Conservation (phyloP, 139 green algal species). For the Coccomyxa sp. region DNA sequence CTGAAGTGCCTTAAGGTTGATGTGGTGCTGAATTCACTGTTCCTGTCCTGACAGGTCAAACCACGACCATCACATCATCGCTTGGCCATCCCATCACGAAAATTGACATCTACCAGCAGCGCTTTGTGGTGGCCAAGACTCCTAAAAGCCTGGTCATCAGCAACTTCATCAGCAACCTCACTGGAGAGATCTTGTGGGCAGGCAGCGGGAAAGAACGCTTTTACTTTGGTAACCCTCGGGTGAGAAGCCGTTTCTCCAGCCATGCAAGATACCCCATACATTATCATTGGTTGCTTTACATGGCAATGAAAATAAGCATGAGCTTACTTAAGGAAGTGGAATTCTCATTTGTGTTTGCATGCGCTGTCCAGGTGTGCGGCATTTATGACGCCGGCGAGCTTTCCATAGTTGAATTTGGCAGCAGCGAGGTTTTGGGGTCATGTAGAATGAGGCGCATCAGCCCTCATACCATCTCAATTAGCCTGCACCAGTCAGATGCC, state of each 20-base stretch:
- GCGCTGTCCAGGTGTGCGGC: conserved; percentile 54
- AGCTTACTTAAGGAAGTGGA: not conserved
- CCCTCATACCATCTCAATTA: conserved; percentile 14
- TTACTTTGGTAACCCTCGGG: conserved; percentile 7
- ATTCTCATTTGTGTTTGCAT: not conserved
- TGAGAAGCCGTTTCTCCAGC: not conserved
- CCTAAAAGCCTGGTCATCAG: conserved; percentile 68
- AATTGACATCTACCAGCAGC: conserved; percentile 72
- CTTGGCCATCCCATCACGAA: conserved; percentile 55
- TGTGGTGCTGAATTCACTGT: not conserved
- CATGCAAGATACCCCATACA: not conserved
- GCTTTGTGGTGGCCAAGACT: conserved; percentile 67
- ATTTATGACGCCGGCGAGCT: conserved; percentile 71
- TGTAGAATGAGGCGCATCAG: conserved; percentile 75
- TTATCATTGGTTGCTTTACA: not conserved
- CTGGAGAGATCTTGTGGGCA: conserved; percentile 65
- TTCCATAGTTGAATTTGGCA: conserved; percentile 62
- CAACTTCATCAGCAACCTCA: conserved; percentile 68
- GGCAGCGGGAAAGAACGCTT: conserved; percentile 34
- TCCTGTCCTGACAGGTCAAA: not conserved
- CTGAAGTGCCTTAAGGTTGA: not conserved
- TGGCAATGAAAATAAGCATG: not conserved
- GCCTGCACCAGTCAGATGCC: too few relatives aligned
- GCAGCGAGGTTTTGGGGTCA: conserved; percentile 54
- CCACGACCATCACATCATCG: conserved; percentile 53